Conservation (phyloP, 768 basidiomycete species). For the Lactifluus echinatus region DNA sequence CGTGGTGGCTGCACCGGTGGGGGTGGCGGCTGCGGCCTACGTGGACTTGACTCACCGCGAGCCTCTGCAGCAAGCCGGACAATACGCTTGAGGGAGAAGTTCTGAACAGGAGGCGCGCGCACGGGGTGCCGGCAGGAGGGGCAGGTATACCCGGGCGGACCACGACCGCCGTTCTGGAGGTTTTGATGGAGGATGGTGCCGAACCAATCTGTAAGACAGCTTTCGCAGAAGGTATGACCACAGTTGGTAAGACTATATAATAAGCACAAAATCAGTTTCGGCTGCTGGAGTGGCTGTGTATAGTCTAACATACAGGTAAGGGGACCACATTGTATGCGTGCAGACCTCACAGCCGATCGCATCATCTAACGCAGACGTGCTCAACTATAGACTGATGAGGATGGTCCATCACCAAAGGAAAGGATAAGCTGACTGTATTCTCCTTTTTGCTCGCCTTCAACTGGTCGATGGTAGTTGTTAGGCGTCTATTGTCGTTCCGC, state of each 20-base stretch:
- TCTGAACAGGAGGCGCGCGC: slow-evolving; percentile 44
- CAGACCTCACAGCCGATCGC: slow-evolving; percentile 58
- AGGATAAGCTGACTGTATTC: slow-evolving; percentile 5
- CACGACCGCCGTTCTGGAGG: slow-evolving; percentile 29
- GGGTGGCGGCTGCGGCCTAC: slow-evolving; percentile 2
- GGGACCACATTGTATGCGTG: slow-evolving; percentile 52
- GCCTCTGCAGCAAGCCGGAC: slow-evolving; percentile 42
- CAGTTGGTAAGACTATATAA: slow-evolving; percentile 45
- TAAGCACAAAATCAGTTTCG: not conserved
- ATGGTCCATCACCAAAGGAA: not conserved
- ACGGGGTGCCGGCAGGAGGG: slow-evolving; percentile 54
- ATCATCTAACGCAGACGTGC: slow-evolving; percentile 37
- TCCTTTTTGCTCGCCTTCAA: slow-evolving; percentile 10
- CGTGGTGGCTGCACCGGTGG: not conserved
- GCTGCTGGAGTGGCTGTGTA: not conserved
- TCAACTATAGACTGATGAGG: slow-evolving; percentile 4
- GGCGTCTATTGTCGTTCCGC: not conserved
- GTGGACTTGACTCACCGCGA: slow-evolving; percentile 40
- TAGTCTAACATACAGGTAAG: slow-evolving; percentile 44
- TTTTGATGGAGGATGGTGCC: slow-evolving; percentile 42
- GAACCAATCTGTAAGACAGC: slow-evolving; percentile 51
- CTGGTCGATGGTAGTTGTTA: not conserved
- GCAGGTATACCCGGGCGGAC: slow-evolving; percentile 42
- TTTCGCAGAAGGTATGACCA: slow-evolving; percentile 62
- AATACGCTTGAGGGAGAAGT: slow-evolving; percentile 52